A percentile compares a stretch with the other conserved stretches of the same genome.
Evolutionary conservation across 495 filamentous ascomycete genomes (phyloP).

Genomic region (Halenospora varia): DNA sequence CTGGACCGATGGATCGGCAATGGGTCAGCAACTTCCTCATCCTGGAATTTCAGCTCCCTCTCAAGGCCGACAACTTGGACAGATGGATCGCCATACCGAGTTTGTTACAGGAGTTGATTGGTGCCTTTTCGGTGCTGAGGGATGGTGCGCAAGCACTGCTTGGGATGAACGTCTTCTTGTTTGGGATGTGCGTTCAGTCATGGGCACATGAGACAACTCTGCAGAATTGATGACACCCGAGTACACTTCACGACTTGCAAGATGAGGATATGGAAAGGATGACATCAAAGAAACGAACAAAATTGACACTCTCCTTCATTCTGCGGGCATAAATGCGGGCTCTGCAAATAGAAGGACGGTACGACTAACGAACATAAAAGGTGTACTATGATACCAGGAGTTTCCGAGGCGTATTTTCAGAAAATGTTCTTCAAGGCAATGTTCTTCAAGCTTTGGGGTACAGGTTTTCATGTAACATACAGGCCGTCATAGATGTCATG

Average conservation of each 20-base stretch:
- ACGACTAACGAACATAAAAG: background rate
- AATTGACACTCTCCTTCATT: too few relatives aligned
- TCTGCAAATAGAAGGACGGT: too few relatives aligned
- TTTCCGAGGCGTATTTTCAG: background rate
- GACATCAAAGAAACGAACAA: too few relatives aligned
- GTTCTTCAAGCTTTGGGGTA: background rate
- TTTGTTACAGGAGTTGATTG: slow-evolving; percentile 97
- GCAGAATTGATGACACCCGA: background rate
- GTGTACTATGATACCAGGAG: background rate
- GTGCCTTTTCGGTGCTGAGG: slow-evolving; percentile 93
- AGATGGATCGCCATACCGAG: slow-evolving; percentile 90
- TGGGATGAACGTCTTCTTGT: slow-evolving; percentile 92
- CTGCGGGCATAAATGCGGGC: too few relatives aligned
- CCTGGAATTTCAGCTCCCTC: slow-evolving; percentile 43
- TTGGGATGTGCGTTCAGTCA: slow-evolving; percentile 78
- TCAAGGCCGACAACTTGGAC: slow-evolving; percentile 58
- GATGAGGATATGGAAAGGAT: too few relatives aligned
- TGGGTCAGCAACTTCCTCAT: slow-evolving; percentile 34
- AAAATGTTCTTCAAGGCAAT: background rate
- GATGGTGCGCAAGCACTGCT: slow-evolving; percentile 88
- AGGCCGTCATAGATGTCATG: background rate
- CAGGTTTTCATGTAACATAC: background rate
- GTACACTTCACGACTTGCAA: background rate
- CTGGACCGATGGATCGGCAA: slow-evolving; percentile 75
- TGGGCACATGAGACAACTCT: slow-evolving; percentile 31